These are phyloP conservation scores for Chenopodium album DNA, from an alignment of 148 eudicot genomes.

Conservation along the genomic window DNA sequence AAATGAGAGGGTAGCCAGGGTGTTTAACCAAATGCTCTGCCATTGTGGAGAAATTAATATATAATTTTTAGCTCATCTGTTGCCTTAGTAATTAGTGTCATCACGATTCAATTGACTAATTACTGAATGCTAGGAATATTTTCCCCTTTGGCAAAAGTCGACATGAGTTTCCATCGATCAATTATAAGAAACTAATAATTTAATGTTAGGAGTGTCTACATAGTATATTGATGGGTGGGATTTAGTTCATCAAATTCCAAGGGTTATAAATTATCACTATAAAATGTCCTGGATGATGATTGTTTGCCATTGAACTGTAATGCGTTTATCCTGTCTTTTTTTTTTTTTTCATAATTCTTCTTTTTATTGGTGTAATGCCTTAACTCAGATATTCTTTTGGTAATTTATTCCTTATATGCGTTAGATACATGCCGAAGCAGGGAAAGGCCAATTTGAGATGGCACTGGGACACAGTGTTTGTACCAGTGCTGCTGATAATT, in stretches of 20 bases:
- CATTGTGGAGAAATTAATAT: too few species aligned
- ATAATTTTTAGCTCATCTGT: background rate
- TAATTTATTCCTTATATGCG: conserved; percentile 13
- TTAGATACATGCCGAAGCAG: conserved; percentile 89
- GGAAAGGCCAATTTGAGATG: conserved; percentile 89
- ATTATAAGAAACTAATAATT: too few species aligned
- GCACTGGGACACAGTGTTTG: conserved; percentile 66
- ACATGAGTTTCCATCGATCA: background rate
- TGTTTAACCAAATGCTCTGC: too few species aligned
- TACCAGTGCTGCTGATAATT: conserved; percentile 70
- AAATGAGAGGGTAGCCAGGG: too few species aligned
- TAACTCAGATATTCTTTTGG: background rate
- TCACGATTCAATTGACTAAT: background rate
- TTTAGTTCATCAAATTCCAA: background rate
- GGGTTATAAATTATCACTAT: background rate
- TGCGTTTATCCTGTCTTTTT: too few species aligned
- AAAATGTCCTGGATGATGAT: background rate
- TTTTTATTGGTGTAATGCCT: background rate
- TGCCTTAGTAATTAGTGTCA: background rate
- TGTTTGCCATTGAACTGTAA: background rate
- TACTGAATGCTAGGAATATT: background rate
- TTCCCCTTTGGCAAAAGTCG: background rate
- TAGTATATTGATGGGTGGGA: too few species aligned
- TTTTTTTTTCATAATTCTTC: background rate
- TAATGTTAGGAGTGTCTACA: too few species aligned